These are phyloP conservation scores for Ramaria sp. DNA, from an alignment of 768 basidiomycete genomes.

Conservation along the genomic window DNA sequence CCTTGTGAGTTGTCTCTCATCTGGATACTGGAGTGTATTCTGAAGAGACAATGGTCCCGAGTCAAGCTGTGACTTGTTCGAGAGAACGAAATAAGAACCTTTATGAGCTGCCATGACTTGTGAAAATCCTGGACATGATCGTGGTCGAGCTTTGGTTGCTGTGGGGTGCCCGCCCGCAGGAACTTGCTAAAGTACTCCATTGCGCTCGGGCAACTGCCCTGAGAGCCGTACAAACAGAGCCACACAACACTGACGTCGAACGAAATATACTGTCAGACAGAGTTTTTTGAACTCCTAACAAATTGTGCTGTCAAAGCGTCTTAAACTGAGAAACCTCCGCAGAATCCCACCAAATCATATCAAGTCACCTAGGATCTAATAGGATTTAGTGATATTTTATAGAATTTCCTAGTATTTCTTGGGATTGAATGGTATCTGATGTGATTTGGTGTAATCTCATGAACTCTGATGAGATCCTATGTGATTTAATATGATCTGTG, in stretches of 20 bases:
- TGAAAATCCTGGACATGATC: conserved; percentile 69
- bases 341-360: too few species aligned
- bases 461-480: too few species aligned
- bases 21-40: conserved; percentile 78
- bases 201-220: neutral
- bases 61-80: neutral
- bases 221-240: neutral
- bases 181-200: conserved; percentile 90
- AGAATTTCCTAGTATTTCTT: too few species aligned
- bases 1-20: conserved; percentile 75
- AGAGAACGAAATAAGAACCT: conserved; percentile 32
- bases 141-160: conserved; percentile 35
- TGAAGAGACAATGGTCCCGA: conserved; percentile 22
- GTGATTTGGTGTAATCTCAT: too few species aligned
- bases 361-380: too few species aligned
- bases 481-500: too few species aligned
- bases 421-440: too few species aligned
- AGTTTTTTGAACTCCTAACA: too few species aligned
- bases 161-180: conserved; percentile 37
- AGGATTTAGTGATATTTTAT: too few species aligned
- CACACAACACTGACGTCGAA: neutral
- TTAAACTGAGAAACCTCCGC: too few species aligned
- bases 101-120: conserved; percentile 63
- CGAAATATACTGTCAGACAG: too few species aligned
- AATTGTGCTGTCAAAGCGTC: too few species aligned